Evolutionary conservation across 305 asterid genomes (phyloP), one percentile per base, ranked within the genome.

Genomic region (Solanum hybrid): DNA sequence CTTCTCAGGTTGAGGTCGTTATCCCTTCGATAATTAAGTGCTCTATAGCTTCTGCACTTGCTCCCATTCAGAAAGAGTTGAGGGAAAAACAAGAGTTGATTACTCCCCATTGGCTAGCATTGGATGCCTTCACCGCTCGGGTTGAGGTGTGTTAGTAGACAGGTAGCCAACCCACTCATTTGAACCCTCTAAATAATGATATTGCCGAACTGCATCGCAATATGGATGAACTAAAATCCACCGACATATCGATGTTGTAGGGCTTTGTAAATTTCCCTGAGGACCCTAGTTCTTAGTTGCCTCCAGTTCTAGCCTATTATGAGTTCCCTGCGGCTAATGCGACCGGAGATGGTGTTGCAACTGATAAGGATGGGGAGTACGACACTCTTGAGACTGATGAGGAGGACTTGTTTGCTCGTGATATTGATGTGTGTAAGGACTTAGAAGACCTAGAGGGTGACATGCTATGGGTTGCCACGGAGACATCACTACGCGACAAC

Each of bases 291-390:
- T 56, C 10, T 56, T 19, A 56, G 66, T 56, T 56, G n/a, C 66
- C 66, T 1, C n/a, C n/a, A 7, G 2, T 56, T 56, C 3, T 19
- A 56, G n/a, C 66, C n/a, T 6, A 15, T 15, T 56, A 2, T 56
- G 4, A 15, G n/a, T 1, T 56, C 66, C 4, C 66, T 56, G 0
- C 0, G 4, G 66, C n/a, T 56, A 56, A 17, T 56, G n/a, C 9
- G 0, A 56, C 10, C 2, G 2, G 4, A 56, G n/a, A 17, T 6
- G 10, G 9, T 56, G 24, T 0, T 17, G 0, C 24, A 17, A 6
- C 24, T 56, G 10, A 6, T 56, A 7, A 56, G 24, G 10, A 56
- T 15, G 1, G 4, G 24, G 24, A 56, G 4, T 56, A 6, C 9
- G 0, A 56, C 24, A 56, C 69, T 15, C 69, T 7, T 2, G 4